Conservation (phyloP, 371 early-diverging fungal species). For the Blakeslea trispora region DNA sequence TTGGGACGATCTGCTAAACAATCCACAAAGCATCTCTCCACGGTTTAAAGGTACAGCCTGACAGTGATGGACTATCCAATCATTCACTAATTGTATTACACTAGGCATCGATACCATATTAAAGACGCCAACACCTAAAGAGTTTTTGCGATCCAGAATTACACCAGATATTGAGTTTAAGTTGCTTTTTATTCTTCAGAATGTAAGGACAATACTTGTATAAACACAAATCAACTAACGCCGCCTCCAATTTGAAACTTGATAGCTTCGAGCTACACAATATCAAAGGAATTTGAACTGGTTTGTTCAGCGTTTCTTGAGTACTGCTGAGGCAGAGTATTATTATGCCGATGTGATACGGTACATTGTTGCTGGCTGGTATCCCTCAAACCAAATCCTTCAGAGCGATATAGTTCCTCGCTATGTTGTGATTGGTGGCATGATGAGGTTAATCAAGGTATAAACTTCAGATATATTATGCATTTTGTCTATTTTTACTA, state of each 20-base stretch:
- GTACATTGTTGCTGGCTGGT: conserved; percentile 75
- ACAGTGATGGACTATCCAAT: background rate
- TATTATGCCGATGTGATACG: conserved; percentile 74
- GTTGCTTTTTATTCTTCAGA: conserved; percentile 69
- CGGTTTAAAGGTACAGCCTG: conserved; percentile 47
- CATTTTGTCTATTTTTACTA: too few relatives aligned
- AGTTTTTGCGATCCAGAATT: conserved; percentile 62
- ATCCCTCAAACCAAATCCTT: conserved; percentile 76
- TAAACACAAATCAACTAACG: background rate
- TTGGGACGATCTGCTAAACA: conserved; percentile 60
- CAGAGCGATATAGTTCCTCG: conserved; percentile 78
- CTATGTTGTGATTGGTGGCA: conserved; percentile 68
- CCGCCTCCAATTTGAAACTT: background rate
- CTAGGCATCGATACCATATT: conserved; percentile 50
- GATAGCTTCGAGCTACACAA: conserved; percentile 48
- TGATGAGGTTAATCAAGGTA: conserved; percentile 66
- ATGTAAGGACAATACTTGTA: conserved; percentile 38
- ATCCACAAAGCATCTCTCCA: conserved; percentile 60
- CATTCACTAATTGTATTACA: conserved; percentile 8
- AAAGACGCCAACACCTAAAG: conserved; percentile 62
- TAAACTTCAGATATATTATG: too few relatives aligned
- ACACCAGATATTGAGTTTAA: conserved; percentile 76
- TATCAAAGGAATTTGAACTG: conserved; percentile 66
- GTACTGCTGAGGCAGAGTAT: conserved; percentile 62
- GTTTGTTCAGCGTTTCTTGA: conserved; percentile 68